phyloP scores from a whole-genome alignment of 371 early-diverging fungal genomes.

The Syncephalastrum sp. region DNA sequence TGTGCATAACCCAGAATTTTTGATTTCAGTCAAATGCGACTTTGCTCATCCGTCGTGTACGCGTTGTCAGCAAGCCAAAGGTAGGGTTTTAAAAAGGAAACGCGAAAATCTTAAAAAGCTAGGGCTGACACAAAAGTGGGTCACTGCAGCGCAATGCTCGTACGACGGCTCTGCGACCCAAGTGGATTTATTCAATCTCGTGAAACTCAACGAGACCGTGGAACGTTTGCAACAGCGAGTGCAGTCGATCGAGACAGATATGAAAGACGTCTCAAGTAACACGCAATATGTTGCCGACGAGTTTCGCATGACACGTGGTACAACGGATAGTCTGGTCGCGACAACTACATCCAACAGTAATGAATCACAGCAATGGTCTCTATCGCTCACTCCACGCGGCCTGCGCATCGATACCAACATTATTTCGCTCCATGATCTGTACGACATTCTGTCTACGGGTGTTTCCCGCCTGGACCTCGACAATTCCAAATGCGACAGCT shows the following conservation, averaged over 20 bases:
- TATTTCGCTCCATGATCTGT: slow-evolving; percentile 36
- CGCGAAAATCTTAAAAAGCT: neutral
- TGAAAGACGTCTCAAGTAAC: slow-evolving; percentile 21
- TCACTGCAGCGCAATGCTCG: slow-evolving; percentile 18
- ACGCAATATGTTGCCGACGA: slow-evolving; percentile 22
- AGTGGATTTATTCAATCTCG: slow-evolving; percentile 32
- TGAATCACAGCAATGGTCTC: slow-evolving; percentile 22
- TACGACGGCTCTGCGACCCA: slow-evolving; percentile 34
- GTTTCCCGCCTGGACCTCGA: slow-evolving; percentile 13
- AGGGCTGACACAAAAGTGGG: slow-evolving; percentile 2
- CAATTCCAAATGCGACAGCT: slow-evolving; percentile 12
- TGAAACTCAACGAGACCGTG: slow-evolving; percentile 29
- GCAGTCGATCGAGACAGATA: slow-evolving; percentile 21
- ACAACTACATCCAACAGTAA: neutral
- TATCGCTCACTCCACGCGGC: slow-evolving; percentile 41
- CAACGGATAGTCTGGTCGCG: too few relatives aligned
- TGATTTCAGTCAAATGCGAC: slow-evolving; percentile 46
- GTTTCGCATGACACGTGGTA: slow-evolving; percentile 14
- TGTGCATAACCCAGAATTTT: slow-evolving; percentile 4
- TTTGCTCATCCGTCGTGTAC: slow-evolving; percentile 50
- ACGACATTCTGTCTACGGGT: slow-evolving; percentile 38
- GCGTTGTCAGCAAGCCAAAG: slow-evolving; percentile 46
- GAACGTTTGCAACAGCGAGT: slow-evolving; percentile 28
- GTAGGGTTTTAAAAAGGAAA: slow-evolving; percentile 15
- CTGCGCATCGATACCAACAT: slow-evolving; percentile 46